Base-by-base conservation (phyloP, 768 basidiomycete genomes). In the Flagelloscypha sp. region DNA sequence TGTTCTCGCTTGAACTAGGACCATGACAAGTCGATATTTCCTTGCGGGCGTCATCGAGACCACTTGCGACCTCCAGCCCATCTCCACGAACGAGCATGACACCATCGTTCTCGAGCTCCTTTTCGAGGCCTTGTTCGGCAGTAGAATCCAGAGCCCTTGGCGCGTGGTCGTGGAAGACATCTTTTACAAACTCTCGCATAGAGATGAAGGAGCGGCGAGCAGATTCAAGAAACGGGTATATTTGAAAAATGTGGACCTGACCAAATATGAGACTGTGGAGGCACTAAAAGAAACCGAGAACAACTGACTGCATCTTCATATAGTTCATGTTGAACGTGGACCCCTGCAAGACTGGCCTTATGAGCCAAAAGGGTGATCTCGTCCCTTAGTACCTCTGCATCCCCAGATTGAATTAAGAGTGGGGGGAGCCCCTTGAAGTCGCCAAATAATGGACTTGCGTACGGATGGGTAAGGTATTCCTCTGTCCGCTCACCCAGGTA, bases 361-460 rank as follows among this genome's bases (percentile, higher is more conserved):
- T 94, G 87, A 1, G 93, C 90, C 18, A 98, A 56, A 7, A 99
- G 69, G 11, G 83, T 82, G 16, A 88, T 82, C 54, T 98, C 94
- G 49, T 99, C 94, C 18, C 90, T 68, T n/a, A 99, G 66, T 0
- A 95, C 89, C 53, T 99, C 94, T 1, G 88, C 83, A 43, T 97
- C 94, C 12, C 94, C 94, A 2, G 79, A 80, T 53, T 94, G 90
- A 27, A 97, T 82, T 8, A 98, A 69, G 50, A 98, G 53, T 0
- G 94, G 94, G 7, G 94, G 94, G 12, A 99, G 62, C 6, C 83
- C 84, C 7, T 66, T 62, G 42, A 93, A 82, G 52, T 90, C 76
- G 13, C 95, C 94, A 47, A 99, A 99, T 11, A 99, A 63, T 1
- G 89, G 94, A 40, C 87, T 92, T 7, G 84, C 94, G 48, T 99